Percentiles rank a stretch among this genome's conserved stretches.
Evolutionary conservation across 306 rosid genomes (phyloP).

Genomic region (Cucurbita moschata): DNA sequence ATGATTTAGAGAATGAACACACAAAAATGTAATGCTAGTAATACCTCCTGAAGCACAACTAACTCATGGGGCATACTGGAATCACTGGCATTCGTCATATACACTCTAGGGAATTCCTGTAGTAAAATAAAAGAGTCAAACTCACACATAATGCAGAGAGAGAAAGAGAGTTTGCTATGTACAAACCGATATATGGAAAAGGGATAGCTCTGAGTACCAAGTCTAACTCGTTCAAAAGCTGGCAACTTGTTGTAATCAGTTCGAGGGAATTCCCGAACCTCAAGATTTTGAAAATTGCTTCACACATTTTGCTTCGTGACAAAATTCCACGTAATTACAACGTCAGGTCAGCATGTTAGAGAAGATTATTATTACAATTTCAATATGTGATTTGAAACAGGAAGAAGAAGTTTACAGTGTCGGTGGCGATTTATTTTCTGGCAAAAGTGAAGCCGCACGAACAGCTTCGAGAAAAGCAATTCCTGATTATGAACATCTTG

Average conservation of each 20-base stretch:
- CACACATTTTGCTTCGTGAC: conserved; percentile 22
- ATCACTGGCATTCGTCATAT: conserved; percentile 18
- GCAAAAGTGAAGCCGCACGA: conserved; percentile 50
- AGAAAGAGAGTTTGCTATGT: not conserved
- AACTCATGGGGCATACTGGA: conserved; percentile 17
- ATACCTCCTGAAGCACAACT: conserved; percentile 56
- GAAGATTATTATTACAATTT: not conserved
- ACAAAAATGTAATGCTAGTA: not conserved
- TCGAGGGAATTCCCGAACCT: conserved; percentile 31
- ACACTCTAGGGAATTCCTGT: conserved; percentile 52
- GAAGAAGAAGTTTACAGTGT: conserved; percentile 23
- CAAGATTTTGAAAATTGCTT: conserved; percentile 27
- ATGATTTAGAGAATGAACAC: not conserved
- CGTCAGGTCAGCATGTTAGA: not conserved
- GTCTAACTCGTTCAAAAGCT: conserved; percentile 53
- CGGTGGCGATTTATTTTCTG: conserved; percentile 35
- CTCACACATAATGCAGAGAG: not conserved
- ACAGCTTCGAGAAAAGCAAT: conserved; percentile 64
- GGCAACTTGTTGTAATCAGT: conserved; percentile 29
- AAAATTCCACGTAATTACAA: not conserved
- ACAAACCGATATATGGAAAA: not conserved
- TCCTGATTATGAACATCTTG: conserved; percentile 20
- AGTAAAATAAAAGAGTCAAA: not conserved
- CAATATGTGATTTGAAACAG: not conserved
- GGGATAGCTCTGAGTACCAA: conserved; percentile 25